These are phyloP conservation scores for Chloranthus sessilifolius DNA, from an alignment of 164 flowering plant species.

Conservation along the genomic window DNA sequence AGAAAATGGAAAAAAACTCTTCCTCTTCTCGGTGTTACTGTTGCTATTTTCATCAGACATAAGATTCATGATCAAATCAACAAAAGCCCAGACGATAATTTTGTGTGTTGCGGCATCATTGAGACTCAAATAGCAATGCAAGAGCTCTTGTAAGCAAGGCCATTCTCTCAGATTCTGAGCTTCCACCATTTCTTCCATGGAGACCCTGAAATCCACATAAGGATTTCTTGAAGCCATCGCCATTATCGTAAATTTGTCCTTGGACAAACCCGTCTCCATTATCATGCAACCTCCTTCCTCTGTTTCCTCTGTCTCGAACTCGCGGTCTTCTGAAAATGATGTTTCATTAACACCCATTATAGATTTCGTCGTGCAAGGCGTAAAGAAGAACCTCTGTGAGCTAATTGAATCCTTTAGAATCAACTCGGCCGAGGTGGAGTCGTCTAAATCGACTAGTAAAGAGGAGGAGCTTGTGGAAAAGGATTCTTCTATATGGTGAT, in stretches of 20 bases:
- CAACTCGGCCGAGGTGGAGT: slow-evolving; percentile 2
- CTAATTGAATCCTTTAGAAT: not conserved
- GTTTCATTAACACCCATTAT: slow-evolving; percentile 5
- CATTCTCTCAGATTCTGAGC: slow-evolving; percentile 19
- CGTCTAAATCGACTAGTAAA: slow-evolving; percentile 5
- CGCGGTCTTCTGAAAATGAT: not conserved
- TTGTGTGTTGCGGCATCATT: slow-evolving; percentile 17
- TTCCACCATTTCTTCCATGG: slow-evolving; percentile 27
- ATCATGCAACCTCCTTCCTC: not conserved
- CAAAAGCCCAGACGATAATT: slow-evolving; percentile 18
- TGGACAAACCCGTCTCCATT: slow-evolving; percentile 2
- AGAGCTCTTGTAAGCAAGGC: slow-evolving; percentile 17
- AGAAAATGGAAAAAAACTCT: not conserved
- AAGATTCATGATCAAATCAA: slow-evolving; percentile 17
- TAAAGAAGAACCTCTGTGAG: slow-evolving; percentile 22
- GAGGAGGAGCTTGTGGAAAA: slow-evolving; percentile 1
- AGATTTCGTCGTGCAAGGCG: slow-evolving; percentile 21
- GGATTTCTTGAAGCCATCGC: slow-evolving; percentile 19
- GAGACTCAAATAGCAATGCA: slow-evolving; percentile 22
- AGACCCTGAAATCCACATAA: slow-evolving; percentile 20
- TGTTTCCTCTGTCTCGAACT: not conserved
- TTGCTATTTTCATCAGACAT: slow-evolving; percentile 7
- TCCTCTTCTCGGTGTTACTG: not conserved
- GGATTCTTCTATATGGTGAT: too few relatives aligned
- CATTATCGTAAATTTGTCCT: slow-evolving; percentile 11